These are phyloP conservation scores for Stachybotrys chlorohalonatus DNA, from an alignment of 2,329 filamentous ascomycete genomes.

Conservation along the genomic window DNA sequence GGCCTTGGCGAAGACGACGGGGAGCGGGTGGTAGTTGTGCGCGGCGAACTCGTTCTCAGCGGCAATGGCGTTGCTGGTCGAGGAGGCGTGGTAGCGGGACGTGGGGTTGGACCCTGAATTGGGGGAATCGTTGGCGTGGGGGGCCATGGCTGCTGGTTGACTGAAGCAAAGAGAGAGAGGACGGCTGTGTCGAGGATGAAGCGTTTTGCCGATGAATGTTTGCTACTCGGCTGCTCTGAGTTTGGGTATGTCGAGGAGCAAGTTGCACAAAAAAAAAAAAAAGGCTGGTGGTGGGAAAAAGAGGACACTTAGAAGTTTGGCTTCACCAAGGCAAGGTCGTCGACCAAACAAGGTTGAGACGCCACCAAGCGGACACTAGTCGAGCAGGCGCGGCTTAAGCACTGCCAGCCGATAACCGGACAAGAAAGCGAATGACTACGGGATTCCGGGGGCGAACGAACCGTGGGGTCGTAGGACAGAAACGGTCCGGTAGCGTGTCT, in stretches of 20 bases:
- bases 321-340: slow-evolving; percentile 3
- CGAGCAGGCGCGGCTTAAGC: background rate
- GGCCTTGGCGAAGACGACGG: slow-evolving; percentile 83
- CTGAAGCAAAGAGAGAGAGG: slow-evolving; percentile 1
- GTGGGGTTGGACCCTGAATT: slow-evolving; percentile 18
- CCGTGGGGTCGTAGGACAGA: too few species aligned
- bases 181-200: background rate
- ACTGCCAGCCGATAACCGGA: background rate
- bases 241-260: background rate
- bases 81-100: slow-evolving; percentile 59
- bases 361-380: background rate
- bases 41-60: slow-evolving; percentile 79
- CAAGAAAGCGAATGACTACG: background rate
- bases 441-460: background rate
- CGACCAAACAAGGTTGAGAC: background rate
- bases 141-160: slow-evolving; percentile 38
- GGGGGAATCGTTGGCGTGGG: slow-evolving; percentile 41
- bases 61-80: slow-evolving; percentile 70
- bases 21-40: slow-evolving; percentile 97
- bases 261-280: background rate
- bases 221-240: background rate
- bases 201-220: background rate
- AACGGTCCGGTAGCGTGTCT: background rate
- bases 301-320: background rate
- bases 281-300: slow-evolving; percentile 1